phyloP scores from a whole-genome alignment of 2,329 filamentous ascomycete genomes.

The Paracoccidioides lutzii region DNA sequence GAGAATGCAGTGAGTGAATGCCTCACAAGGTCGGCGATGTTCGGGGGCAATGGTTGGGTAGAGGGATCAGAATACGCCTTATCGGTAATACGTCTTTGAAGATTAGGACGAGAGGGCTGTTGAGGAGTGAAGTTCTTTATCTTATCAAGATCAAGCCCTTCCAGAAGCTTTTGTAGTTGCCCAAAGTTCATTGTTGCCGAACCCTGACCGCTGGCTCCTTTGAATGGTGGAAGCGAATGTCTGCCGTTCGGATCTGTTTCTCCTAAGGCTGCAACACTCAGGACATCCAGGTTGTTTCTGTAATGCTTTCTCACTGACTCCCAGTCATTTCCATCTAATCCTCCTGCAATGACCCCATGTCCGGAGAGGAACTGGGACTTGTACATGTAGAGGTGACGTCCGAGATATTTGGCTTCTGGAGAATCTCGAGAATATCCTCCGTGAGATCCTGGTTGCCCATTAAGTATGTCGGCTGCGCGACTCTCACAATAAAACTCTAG shows the following conservation, averaged over 20 bases:
- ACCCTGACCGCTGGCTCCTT: constrained; percentile 14
- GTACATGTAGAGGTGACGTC: constrained; percentile 28
- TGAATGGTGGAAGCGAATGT: constrained; percentile 11
- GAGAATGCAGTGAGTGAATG: constrained; percentile 12
- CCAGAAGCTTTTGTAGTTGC: not conserved
- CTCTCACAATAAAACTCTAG: constrained; percentile 34
- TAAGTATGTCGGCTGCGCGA: constrained; percentile 33
- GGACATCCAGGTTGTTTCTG: constrained; percentile 30
- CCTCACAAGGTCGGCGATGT: constrained; percentile 10
- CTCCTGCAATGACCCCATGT: constrained; percentile 29
- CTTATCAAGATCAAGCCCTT: not conserved
- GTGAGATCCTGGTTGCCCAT: constrained; percentile 24
- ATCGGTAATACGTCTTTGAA: constrained; percentile 9
- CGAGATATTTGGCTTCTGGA: constrained; percentile 31
- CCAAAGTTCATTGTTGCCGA: constrained; percentile 2
- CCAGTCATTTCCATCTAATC: constrained; percentile 28
- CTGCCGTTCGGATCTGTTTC: constrained; percentile 19
- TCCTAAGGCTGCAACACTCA: constrained; percentile 27
- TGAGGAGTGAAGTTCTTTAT: not conserved
- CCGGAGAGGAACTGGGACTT: constrained; percentile 32
- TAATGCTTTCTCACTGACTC: constrained; percentile 28
- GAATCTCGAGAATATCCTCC: constrained; percentile 28
- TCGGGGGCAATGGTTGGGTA: constrained; percentile 1
- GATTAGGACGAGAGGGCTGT: not conserved
- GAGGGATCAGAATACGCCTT: constrained; percentile 4